A percentile compares a stretch with the other conserved stretches of the same genome.
phyloP scores from a whole-genome alignment of 2,329 filamentous ascomycete genomes.

The Lachnellula arida region DNA sequence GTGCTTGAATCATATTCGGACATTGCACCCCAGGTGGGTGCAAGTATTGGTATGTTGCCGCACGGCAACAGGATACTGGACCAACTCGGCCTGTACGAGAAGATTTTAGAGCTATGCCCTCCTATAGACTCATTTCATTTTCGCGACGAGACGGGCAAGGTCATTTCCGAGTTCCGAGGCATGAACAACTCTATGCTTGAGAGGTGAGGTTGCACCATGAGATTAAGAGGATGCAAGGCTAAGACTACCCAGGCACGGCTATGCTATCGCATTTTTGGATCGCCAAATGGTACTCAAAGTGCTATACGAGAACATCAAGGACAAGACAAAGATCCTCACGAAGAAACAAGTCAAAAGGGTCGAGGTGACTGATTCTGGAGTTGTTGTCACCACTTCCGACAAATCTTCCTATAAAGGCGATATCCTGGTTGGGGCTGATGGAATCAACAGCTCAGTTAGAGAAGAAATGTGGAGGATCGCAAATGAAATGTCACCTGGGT shows the following conservation, averaged over 20 bases:
- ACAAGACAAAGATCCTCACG: constrained; percentile 21
- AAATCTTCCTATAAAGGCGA: constrained; percentile 19
- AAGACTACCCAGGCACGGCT: constrained; percentile 13
- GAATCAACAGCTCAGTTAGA: constrained; percentile 22
- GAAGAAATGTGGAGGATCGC: constrained; percentile 16
- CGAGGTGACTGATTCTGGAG: constrained; percentile 7
- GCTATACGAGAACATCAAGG: constrained; percentile 12
- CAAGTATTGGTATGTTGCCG: constrained; percentile 42
- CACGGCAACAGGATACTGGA: constrained; percentile 44
- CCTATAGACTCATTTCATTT: neutral
- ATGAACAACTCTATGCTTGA: too few relatives aligned
- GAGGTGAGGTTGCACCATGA: too few relatives aligned
- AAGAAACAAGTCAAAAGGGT: constrained; percentile 19
- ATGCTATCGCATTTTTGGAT: constrained; percentile 9
- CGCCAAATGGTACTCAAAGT: constrained; percentile 14
- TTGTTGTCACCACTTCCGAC: constrained; percentile 19
- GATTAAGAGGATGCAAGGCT: neutral
- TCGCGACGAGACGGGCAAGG: constrained; percentile 10
- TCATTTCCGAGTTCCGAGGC: too few relatives aligned
- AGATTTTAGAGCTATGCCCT: neutral
- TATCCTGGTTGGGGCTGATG: constrained; percentile 27
- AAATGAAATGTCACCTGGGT: constrained; percentile 14
- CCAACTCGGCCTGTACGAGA: constrained; percentile 42
- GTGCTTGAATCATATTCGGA: constrained; percentile 41
- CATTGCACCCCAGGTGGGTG: constrained; percentile 43